Base-by-base conservation (phyloP, 1,284 basidiomycete genomes). In the Termitomyces sp. region DNA sequence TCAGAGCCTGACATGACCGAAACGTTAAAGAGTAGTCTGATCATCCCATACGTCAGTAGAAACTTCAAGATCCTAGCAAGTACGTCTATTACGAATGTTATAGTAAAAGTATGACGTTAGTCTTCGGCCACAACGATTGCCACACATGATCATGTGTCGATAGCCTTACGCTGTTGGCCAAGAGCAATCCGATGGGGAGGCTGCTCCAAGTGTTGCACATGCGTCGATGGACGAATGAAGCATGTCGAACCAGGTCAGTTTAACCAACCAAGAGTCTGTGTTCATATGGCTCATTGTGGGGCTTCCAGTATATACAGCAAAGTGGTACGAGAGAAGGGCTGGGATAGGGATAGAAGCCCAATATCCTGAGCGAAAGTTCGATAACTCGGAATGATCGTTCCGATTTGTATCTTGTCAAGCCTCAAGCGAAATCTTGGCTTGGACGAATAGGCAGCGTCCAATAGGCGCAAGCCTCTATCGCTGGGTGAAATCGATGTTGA, bases 291-390 rank as follows among this genome's bases (percentile, higher is more conserved):
- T 0, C 45, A 47, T 14, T 19, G 28, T 40, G 39, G 41, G 42
- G 21, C 45, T 8, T 18, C 43, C 44, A 39, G 51, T 39, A 24
- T 53, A 21, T 47, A 16, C 33, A 48, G 34, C 1, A 41, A 41
- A 49, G 34, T 51, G 19, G 45, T 54, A 48, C 51, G 45, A 47
- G 51, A 33, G 51, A 48, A 47, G 41, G n/a, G 16, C 3, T 42
- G 24, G 24, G 19, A 37, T 21, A 45, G 34, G 33, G 38, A 38
- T 30, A 42, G 19, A 50, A 49, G 49, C 30, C 51, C 46, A 44
- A 37, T 31, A 30, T 8, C 21, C 13, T 11, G 28, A 19, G 35
- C 21, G 24, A 26, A 44, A 38, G 31, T 16, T 39, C 42, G 49
- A 57, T 52, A 28, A 50, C 44, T 48, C 53, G 53, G 11, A 5